phyloP scores from a whole-genome alignment of 2,329 filamentous ascomycete species.

The Phaeosphaeriaceae sp. region DNA sequence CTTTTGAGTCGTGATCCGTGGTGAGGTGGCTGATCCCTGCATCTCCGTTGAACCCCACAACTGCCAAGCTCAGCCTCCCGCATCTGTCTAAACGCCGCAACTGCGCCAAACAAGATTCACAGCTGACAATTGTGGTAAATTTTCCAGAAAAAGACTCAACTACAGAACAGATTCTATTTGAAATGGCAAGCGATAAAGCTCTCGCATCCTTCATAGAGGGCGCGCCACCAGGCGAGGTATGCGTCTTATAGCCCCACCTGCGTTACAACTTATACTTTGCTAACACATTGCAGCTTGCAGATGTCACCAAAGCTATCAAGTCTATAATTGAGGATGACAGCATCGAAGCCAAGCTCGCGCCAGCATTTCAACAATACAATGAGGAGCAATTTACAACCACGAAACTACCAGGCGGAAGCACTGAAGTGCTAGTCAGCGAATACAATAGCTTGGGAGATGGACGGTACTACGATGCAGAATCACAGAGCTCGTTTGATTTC shows the following conservation, averaged over 20 bases:
- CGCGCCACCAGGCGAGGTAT: constrained; percentile 94
- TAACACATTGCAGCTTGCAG: constrained; percentile 69
- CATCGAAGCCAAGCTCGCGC: constrained; percentile 73
- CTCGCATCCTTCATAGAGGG: constrained; percentile 85
- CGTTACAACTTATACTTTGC: constrained; percentile 8
- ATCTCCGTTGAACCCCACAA: too few species aligned
- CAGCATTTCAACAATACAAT: constrained; percentile 93
- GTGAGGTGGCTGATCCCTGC: neutral
- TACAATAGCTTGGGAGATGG: constrained; percentile 82
- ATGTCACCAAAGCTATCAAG: constrained; percentile 94
- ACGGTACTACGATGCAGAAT: constrained; percentile 89
- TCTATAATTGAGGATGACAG: constrained; percentile 73
- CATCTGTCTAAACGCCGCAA: too few species aligned
- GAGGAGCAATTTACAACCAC: constrained; percentile 90
- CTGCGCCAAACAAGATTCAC: constrained; percentile 1
- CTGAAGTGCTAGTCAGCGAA: constrained; percentile 79
- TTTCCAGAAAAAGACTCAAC: neutral
- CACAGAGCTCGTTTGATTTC: constrained; percentile 84
- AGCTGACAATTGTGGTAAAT: constrained; percentile 12
- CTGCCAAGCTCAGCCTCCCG: too few species aligned
- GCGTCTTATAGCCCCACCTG: constrained; percentile 26
- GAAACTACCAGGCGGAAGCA: constrained; percentile 85
- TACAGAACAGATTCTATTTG: constrained; percentile 1
- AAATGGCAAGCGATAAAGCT: constrained; percentile 48
- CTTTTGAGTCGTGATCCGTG: neutral